These are phyloP conservation scores for Tolypocladium inflatum DNA, from an alignment of 2,329 filamentous ascomycete species.

Conservation along the genomic window DNA sequence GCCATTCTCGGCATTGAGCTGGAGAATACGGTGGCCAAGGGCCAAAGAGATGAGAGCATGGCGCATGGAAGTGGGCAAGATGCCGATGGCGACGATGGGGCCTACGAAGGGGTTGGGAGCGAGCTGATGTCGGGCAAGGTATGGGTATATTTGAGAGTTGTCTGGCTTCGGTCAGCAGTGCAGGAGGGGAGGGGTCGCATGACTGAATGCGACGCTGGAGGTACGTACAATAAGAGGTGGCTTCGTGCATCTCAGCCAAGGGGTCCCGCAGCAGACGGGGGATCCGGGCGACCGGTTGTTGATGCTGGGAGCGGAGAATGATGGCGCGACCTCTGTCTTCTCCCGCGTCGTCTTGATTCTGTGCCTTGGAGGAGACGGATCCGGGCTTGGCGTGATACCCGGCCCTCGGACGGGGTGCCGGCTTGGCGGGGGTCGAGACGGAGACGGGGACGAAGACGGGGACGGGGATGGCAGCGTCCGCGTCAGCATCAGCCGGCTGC, in stretches of 20 bases:
- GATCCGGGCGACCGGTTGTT: background rate
- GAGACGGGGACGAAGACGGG: background rate
- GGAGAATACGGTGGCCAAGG: conserved; percentile 1
- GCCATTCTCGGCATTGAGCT: background rate
- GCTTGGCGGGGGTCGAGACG: background rate
- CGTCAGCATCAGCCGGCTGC: background rate
- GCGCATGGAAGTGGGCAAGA: background rate
- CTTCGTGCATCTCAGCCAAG: background rate
- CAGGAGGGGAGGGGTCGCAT: background rate
- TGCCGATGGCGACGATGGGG: background rate
- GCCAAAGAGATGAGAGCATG: conserved; percentile 1
- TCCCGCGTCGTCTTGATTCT: background rate
- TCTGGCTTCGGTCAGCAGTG: background rate
- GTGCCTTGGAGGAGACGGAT: background rate
- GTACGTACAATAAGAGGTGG: background rate
- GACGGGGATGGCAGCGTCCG: background rate
- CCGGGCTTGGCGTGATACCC: background rate
- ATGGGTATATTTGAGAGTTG: background rate
- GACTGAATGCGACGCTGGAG: background rate
- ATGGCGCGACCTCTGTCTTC: background rate
- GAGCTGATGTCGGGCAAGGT: background rate
- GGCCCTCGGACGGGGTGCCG: background rate
- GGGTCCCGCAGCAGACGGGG: background rate
- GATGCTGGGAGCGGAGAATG: background rate
- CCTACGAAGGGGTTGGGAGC: background rate